Base-by-base conservation (phyloP, 257 asterid genomes). In the Rhazya stricta region DNA sequence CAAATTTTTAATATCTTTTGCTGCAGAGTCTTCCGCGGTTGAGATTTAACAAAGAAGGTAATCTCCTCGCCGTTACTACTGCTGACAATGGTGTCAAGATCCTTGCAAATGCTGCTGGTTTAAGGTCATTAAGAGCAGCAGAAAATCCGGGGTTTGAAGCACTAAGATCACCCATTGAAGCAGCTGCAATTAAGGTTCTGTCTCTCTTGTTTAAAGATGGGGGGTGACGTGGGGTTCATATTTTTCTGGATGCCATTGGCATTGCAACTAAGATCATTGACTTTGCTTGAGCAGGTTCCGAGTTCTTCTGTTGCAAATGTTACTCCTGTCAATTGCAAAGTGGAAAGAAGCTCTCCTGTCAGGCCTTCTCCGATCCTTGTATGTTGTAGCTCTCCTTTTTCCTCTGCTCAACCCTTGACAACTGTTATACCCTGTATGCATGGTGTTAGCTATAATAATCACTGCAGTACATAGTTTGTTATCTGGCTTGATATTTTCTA, bases 261-360 rank as follows among this genome's bases (percentile, higher is more conserved):
- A 61, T n/a, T 9, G 34, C 25, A 61, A 80, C 75, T 77, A 5
- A 65, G 37, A 43, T 73, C 48, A 45, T 79, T 68, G 65, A 70
- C 23, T 77, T 79, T 63, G 58, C 37, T 71, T 79, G 60, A 51
- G 83, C 93, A 94, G 99, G 96, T 79, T 82, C 84, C 99, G 32
- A 98, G 93, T 57, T 69, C 98, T 80, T 76, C 96, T 75, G 90
- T 85, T 79, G 81, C 92, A 76, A 93, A 82, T 87, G 89, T 84
- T 39, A 77, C 97, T 76, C 97, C 97, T 74, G 85, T 88, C 57
- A 88, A 83, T 78, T 87, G 89, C 77, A 95, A 95, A 86, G 96
- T 92, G 61, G 99, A 95, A 83, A 87, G 98, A 79, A 91, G 96
- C 90, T 95, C 99, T 66, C 99, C 99, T 81, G 97, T 81, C 69